Base-by-base conservation (phyloP, 805 yeast species). In the Spathaspora girioi region DNA sequence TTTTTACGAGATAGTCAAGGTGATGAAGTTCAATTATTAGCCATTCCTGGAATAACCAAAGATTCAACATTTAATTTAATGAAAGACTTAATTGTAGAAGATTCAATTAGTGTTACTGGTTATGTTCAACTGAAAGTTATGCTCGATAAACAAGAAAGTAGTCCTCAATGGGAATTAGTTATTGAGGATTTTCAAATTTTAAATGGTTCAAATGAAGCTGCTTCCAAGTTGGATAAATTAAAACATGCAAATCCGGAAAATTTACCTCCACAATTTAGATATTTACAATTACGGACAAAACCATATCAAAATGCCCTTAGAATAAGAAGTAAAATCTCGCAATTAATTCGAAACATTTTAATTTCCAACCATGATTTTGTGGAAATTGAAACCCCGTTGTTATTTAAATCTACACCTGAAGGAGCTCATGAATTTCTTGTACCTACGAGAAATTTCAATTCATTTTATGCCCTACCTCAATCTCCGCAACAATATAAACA, bases 401-500 rank as follows among this genome's bases (percentile, higher is more conserved):
- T 94, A 27, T 94, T 94, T 76, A 92, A 94, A 63, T 88, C 97
- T 1, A 94, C 99, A 0, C 99, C 99, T 0, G 99, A 94, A 67
- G 99, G 99, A 14, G 99, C 99, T 1, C 77, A 96, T 38, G 99
- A 94, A 68, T 94, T 93, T 65, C 68, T 94, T 46, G 97, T 94
- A 0, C 99, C 99, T 0, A 89, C 97, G 0, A 77, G 98, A 56
- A 70, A 78, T 14, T 63, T 70, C 1, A 69, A 74, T 26, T 62
- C 68, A 17, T 87, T 88, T 66, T 94, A 93, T 65, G 97, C 99
- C 0, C 74, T 94, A 27, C 97, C 98, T 0, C 99, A 94, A 66
- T 89, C 97, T 14, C 99, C 99, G 0, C 99, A 94, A 65, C 99
- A 94, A 64, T 94, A 93, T 64, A 94, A 94, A 64, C 99, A 94